Evolutionary conservation across 371 early-diverging fungal genomes (phyloP).

Genomic region (Basidiobolus heterosporus): DNA sequence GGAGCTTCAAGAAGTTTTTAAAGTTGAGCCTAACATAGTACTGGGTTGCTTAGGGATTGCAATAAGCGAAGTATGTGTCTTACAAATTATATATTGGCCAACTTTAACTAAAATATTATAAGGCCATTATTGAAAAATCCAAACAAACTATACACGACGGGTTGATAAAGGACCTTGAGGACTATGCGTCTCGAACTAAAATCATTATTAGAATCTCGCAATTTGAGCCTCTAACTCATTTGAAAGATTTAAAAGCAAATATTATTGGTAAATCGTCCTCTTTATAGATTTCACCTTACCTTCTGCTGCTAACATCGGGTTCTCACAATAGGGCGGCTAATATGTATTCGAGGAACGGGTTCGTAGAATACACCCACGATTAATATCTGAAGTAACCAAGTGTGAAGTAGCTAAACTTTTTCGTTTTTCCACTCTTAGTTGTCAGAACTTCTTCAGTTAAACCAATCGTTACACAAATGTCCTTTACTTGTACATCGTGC

Average conservation of each 20-base stretch:
- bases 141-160: not conserved
- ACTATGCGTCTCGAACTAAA: not conserved
- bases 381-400: too few species aligned
- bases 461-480: constrained; percentile 24
- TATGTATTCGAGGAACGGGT: constrained; percentile 20
- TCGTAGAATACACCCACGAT: too few species aligned
- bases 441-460: constrained; percentile 18
- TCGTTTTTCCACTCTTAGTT: constrained; percentile 14
- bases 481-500: constrained; percentile 26
- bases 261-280: constrained; percentile 11
- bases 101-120: not conserved
- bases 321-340: constrained; percentile 16
- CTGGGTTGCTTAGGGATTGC: not conserved
- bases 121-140: not conserved
- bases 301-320: not conserved
- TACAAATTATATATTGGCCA: not conserved
- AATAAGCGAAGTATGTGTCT: not conserved
- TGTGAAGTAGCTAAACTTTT: too few species aligned
- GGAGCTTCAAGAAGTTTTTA: not conserved
- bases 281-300: too few species aligned
- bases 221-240: constrained; percentile 9
- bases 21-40: not conserved
- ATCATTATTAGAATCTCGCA: constrained; percentile 9
- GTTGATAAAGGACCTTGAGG: not conserved
- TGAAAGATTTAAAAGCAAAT: constrained; percentile 17